These are phyloP conservation scores for Neofusicoccum cordaticola DNA, from an alignment of 2,329 filamentous ascomycete species.

Conservation along the genomic window DNA sequence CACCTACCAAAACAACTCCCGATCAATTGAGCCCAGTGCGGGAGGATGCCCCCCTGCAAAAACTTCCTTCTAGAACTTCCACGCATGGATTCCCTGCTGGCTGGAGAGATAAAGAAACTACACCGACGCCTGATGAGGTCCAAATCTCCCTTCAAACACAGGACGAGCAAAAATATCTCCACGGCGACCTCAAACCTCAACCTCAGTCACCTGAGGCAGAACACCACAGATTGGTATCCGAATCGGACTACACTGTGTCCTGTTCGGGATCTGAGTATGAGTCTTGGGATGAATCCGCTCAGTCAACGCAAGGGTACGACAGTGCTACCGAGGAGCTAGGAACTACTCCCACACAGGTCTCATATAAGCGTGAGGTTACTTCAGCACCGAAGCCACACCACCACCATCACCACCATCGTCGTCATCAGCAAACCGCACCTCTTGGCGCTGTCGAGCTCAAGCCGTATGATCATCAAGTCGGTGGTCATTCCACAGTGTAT, in stretches of 20 bases:
- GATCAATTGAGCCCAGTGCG: slow-evolving; percentile 7
- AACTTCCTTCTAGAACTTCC: slow-evolving; percentile 4
- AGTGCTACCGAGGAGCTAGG: slow-evolving; percentile 52
- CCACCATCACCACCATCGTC: slow-evolving; percentile 27
- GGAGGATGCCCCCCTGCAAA: background rate
- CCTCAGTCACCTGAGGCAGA: slow-evolving; percentile 37
- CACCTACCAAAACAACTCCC: slow-evolving; percentile 9
- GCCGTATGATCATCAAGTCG: slow-evolving; percentile 95
- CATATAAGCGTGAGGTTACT: background rate
- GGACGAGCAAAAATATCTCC: slow-evolving; percentile 58
- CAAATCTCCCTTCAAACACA: slow-evolving; percentile 62
- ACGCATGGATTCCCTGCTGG: slow-evolving; percentile 4
- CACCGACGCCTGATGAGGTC: slow-evolving; percentile 49
- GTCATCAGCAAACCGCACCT: slow-evolving; percentile 52
- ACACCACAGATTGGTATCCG: background rate
- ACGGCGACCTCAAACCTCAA: slow-evolving; percentile 54
- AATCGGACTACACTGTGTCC: slow-evolving; percentile 25
- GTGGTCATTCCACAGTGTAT: slow-evolving; percentile 94
- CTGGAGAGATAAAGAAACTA: slow-evolving; percentile 15
- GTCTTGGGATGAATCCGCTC: slow-evolving; percentile 41
- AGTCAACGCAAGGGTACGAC: slow-evolving; percentile 48
- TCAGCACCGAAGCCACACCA: slow-evolving; percentile 28
- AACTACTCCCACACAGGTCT: slow-evolving; percentile 34
- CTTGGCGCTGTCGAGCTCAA: slow-evolving; percentile 92
- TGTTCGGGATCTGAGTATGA: slow-evolving; percentile 43